A percentile compares a stretch with the other conserved stretches of the same genome.
phyloP scores from a whole-genome alignment of 495 filamentous ascomycete genomes.

The Neurospora sublineolata region DNA sequence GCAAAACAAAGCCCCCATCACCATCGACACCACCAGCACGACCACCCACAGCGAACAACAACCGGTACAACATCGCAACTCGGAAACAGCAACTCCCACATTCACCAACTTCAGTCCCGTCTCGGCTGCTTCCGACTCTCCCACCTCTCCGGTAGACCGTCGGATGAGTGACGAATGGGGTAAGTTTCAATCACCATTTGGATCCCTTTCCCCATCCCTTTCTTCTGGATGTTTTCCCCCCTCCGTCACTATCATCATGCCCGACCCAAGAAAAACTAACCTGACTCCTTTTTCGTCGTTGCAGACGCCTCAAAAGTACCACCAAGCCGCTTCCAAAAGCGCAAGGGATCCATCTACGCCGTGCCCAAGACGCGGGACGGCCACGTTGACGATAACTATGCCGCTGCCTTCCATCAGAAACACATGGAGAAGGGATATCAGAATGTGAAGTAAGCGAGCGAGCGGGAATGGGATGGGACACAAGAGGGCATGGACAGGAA shows the following conservation, averaged over 20 bases:
- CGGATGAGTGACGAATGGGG: conserved; percentile 31
- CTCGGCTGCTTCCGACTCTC: background rate
- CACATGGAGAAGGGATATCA: conserved; percentile 23
- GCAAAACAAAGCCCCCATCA: background rate
- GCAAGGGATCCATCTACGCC: conserved; percentile 51
- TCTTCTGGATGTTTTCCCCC: background rate
- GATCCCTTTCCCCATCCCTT: background rate
- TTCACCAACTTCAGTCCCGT: background rate
- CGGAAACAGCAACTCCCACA: background rate
- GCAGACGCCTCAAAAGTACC: conserved; percentile 49
- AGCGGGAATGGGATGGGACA: background rate
- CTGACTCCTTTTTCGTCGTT: background rate
- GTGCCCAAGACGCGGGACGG: conserved; percentile 47
- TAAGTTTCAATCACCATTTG: conserved; percentile 14
- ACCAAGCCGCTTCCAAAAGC: conserved; percentile 50
- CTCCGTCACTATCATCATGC: background rate
- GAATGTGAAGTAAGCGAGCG: background rate
- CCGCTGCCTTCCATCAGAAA: conserved; percentile 31
- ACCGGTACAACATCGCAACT: background rate
- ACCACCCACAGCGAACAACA: background rate
- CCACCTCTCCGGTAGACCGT: conserved; percentile 1
- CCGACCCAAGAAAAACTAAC: conserved; percentile 7
- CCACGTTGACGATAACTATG: conserved; percentile 40
- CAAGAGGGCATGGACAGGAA: background rate
- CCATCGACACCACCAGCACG: background rate